These are phyloP conservation scores for Lecanicillium sp. DNA, from an alignment of 2,329 filamentous ascomycete species.

Conservation along the genomic window DNA sequence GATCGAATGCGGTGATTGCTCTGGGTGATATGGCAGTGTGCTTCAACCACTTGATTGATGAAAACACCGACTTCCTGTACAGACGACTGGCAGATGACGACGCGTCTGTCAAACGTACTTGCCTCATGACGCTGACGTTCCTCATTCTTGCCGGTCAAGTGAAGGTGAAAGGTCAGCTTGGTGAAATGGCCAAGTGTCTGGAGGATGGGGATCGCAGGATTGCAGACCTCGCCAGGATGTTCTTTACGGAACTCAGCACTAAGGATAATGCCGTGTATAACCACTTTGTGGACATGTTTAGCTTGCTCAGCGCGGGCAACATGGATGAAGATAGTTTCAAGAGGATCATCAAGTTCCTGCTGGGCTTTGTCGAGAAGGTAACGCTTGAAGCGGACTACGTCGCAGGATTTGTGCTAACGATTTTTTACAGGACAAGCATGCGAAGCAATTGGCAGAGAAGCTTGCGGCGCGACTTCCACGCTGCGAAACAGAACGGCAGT, in stretches of 20 bases:
- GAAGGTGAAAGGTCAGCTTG: slow-evolving; percentile 97
- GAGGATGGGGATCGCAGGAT: slow-evolving; percentile 95
- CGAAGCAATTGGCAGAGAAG: slow-evolving; percentile 88
- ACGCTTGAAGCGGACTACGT: slow-evolving; percentile 16
- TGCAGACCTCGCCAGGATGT: slow-evolving; percentile 90
- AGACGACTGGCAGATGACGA: slow-evolving; percentile 84
- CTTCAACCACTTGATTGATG: slow-evolving; percentile 98
- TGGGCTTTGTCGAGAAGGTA: slow-evolving; percentile 97
- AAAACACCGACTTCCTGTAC: slow-evolving; percentile 98
- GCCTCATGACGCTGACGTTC: slow-evolving; percentile 97
- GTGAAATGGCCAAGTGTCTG: slow-evolving; percentile 98
- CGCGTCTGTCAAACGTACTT: slow-evolving; percentile 88
- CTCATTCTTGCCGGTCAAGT: slow-evolving; percentile 94
- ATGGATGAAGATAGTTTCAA: slow-evolving; percentile 81
- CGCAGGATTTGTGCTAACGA: slow-evolving; percentile 11
- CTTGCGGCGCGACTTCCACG: slow-evolving; percentile 75
- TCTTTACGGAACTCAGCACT: slow-evolving; percentile 93
- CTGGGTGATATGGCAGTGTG: slow-evolving; percentile 98
- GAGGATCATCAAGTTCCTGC: slow-evolving; percentile 83
- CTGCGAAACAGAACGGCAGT: slow-evolving; percentile 89
- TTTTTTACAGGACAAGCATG: slow-evolving; percentile 75
- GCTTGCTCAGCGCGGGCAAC: slow-evolving; percentile 70
- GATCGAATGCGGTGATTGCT: slow-evolving; percentile 93
- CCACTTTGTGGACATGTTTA: slow-evolving; percentile 99
- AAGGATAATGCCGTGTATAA: slow-evolving; percentile 99